Conservation (phyloP, 208 protist species). For the Wallacemonas sp. region DNA sequence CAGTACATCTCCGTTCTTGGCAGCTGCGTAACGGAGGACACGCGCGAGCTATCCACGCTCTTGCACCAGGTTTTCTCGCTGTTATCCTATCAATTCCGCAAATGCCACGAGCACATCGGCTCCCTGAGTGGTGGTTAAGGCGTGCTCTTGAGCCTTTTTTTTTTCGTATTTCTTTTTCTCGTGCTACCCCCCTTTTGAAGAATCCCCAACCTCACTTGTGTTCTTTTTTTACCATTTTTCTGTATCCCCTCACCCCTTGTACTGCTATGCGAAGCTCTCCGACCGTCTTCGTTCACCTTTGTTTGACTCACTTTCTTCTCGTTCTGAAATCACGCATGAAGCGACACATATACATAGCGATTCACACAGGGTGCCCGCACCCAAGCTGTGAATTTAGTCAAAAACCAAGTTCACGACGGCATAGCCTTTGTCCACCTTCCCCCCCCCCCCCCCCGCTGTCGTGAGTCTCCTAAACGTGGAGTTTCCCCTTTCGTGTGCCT, state of each 20-base stretch:
- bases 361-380: too few relatives aligned
- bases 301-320: slow-evolving; percentile 8
- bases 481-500: too few relatives aligned
- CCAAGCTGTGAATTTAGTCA: too few relatives aligned
- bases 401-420: too few relatives aligned
- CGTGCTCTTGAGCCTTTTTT: slow-evolving; percentile 4
- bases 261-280: neutral
- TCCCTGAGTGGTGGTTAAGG: neutral
- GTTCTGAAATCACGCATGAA: too few relatives aligned
- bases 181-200: too few relatives aligned
- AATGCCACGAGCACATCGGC: slow-evolving; percentile 29
- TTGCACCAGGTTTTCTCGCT: slow-evolving; percentile 27
- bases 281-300: neutral
- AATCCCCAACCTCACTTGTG: too few relatives aligned
- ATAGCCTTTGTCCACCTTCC: too few relatives aligned
- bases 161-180: slow-evolving; percentile 2
- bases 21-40: slow-evolving; percentile 23
- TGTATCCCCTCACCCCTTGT: slow-evolving; percentile 4
- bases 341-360: too few relatives aligned
- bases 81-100: slow-evolving; percentile 39
- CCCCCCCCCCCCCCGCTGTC: too few relatives aligned
- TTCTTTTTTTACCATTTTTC: slow-evolving; percentile 13
- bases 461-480: too few relatives aligned
- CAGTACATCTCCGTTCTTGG: slow-evolving; percentile 22
- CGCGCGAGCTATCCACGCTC: slow-evolving; percentile 13